Evolutionary conservation across 1,284 basidiomycete genomes (phyloP), one percentile per base, ranked within the genome.

Genomic region (Irpex sp.): DNA sequence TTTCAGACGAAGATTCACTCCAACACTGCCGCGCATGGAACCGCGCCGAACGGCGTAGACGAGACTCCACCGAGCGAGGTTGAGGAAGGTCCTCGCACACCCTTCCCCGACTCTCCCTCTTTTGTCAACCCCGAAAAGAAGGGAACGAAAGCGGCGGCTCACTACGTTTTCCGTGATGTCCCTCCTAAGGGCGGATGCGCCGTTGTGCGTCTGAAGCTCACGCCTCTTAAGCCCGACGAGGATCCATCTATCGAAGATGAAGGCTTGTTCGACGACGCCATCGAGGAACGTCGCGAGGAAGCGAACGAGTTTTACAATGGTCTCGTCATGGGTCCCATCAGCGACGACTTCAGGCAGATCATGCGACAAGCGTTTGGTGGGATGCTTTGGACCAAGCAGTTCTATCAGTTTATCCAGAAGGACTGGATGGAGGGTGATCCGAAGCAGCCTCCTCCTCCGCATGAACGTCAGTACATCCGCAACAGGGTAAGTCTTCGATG

Each of bases 331-430:
- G 92, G 92, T 3, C 88, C 91, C 9, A 89, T 97, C 72, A 92
- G 86, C 67, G 95, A 97, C 65, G 97, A 99, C 77, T 81, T 98
- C 73, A 89, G 89, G 74, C 95, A 95, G 76, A 93, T 99, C 72
- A 97, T 95, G 94, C 84, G 97, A 64, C 97, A 98, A 76, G 97
- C 95, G n/a, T 79, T 98, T 43, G 89, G 88, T 21, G 97, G 97
- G n/a, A 98, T 99, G 97, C 79, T 99, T 60, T 98, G 97, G 95
- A 96, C 93, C 61, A 99, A 98, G 79, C 97, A 98, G 72, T 95
- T 89, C 77, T 99, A 98, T 79, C 86, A 93, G 74, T 98, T 97
- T 77, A 88, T 98, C 66, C 96, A 98, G 76, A 92, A 93, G 71
- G 93, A 97, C 67, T 99, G 97, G 97, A 83, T 97, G 62, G 86